Evolutionary conservation across 192 early-diverging fungal genomes (phyloP), one percentile per base, ranked within the genome.

Genomic region (Funneliformis geosporum): DNA sequence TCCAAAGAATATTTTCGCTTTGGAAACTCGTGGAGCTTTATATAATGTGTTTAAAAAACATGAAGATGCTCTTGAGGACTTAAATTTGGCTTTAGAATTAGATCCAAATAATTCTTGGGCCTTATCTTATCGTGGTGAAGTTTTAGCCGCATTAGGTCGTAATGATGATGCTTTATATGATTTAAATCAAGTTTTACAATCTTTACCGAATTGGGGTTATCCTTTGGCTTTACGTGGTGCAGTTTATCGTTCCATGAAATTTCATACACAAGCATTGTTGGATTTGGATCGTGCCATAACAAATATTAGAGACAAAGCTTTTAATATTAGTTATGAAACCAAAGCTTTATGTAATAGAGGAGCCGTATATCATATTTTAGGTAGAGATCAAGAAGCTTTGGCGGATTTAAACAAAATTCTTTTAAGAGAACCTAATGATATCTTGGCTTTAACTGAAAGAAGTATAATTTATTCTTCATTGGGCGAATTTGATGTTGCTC

Each of bases 301-400:
- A 28, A 50, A 65, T 23, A 33, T 60, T 4, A 55, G 25, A 69
- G 47, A 69, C n/a, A 69, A 27, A 71, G 69, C 69, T 27, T 71
- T 46, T 28, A 46, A 71, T 28, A 71, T 46, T 27, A 43, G 27
- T 27, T 60, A 75, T n/a, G 60, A 61, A 61, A 75, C 50, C 23
- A 60, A 75, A 62, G 73, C 73, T 6, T 62, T 75, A 42, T 42
- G 50, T 14, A 61, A 75, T 62, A 46, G 73, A 75, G 73, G 73
- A 18, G 23, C 73, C 0, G 59, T 75, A 3, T 61, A 75, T 61
- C 27, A 14, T 38, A 25, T 9, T 16, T 27, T 61, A 23, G 38
- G 21, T 21, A 60, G 28, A 75, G 9, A 43, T 42, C 2, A 38
- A 40, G 38, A 62, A 27, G 73, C 73, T 9, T 61, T 75, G 16